These are phyloP conservation scores for Davidsoniella virescens DNA, from an alignment of 2,329 filamentous ascomycete genomes.

Conservation along the genomic window DNA sequence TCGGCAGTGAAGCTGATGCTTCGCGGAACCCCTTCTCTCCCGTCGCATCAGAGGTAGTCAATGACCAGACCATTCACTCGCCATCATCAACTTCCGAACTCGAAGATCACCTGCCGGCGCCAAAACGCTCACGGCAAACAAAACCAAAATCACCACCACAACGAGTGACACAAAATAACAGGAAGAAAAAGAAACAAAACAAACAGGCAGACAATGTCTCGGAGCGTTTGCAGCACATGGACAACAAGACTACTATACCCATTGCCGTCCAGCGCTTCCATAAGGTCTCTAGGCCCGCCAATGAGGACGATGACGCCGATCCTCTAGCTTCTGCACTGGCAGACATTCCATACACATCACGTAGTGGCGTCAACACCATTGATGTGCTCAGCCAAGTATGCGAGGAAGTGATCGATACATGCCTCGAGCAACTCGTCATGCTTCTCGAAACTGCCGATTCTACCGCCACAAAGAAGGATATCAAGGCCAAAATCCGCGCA, in stretches of 20 bases:
- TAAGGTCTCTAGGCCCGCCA: slow-evolving; percentile 20
- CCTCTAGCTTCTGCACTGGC: slow-evolving; percentile 30
- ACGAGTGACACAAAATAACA: slow-evolving; percentile 12
- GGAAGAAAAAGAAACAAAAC: slow-evolving; percentile 14
- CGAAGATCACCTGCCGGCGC: slow-evolving; percentile 13
- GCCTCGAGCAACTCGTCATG: slow-evolving; percentile 31
- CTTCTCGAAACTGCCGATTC: slow-evolving; percentile 23
- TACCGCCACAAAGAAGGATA: slow-evolving; percentile 33
- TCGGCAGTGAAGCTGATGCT: neutral
- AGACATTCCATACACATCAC: slow-evolving; percentile 37
- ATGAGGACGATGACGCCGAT: slow-evolving; percentile 23
- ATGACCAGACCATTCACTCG: slow-evolving; percentile 1
- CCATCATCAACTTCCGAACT: slow-evolving; percentile 13
- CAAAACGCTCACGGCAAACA: slow-evolving; percentile 15
- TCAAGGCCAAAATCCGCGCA: slow-evolving; percentile 36
- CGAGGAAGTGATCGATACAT: slow-evolving; percentile 40
- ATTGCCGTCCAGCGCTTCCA: slow-evolving; percentile 47
- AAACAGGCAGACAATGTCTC: slow-evolving; percentile 3
- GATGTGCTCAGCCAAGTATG: slow-evolving; percentile 47
- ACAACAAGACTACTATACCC: slow-evolving; percentile 24
- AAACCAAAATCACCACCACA: slow-evolving; percentile 7
- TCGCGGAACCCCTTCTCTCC: neutral
- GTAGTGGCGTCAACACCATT: slow-evolving; percentile 41
- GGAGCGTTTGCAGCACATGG: slow-evolving; percentile 5
- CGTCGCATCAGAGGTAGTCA: neutral